Percentiles rank a stretch among this genome's conserved stretches.
Conservation (phyloP, 257 asterid species). For the Solanum medicagineum region DNA sequence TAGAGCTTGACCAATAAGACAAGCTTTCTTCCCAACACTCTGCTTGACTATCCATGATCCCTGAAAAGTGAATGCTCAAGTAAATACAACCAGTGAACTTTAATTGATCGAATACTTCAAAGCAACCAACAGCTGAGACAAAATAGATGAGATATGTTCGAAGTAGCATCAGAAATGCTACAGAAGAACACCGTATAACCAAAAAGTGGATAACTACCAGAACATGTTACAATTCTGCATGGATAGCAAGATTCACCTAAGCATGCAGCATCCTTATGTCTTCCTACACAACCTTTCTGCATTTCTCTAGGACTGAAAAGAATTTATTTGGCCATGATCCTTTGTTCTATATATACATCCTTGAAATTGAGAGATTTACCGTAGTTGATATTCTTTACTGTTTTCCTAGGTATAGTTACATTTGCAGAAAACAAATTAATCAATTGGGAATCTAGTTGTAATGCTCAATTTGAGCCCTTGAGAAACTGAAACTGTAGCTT, state of each 20-base stretch:
- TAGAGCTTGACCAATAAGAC: constrained; percentile 79
- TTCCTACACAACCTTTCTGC: neutral
- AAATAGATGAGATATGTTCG: neutral
- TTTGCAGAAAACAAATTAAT: neutral
- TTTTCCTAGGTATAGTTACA: neutral
- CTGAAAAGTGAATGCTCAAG: constrained; percentile 23
- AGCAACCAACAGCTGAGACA: neutral
- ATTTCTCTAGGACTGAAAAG: neutral
- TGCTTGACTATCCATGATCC: constrained; percentile 99
- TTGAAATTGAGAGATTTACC: neutral
- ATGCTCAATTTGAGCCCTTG: neutral
- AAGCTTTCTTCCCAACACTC: constrained; percentile 86
- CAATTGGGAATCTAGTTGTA: neutral
- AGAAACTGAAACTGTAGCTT: neutral
- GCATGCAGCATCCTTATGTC: neutral
- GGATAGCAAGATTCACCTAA: neutral
- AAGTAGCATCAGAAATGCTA: neutral
- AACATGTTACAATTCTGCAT: neutral
- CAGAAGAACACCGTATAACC: neutral
- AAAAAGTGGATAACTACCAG: neutral
- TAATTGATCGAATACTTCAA: neutral
- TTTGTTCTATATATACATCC: neutral
- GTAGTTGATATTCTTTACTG: neutral
- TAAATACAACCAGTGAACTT: neutral
- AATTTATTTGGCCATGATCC: neutral